phyloP scores from a whole-genome alignment of 163 green algal genomes.

The Volvox carteri region DNA sequence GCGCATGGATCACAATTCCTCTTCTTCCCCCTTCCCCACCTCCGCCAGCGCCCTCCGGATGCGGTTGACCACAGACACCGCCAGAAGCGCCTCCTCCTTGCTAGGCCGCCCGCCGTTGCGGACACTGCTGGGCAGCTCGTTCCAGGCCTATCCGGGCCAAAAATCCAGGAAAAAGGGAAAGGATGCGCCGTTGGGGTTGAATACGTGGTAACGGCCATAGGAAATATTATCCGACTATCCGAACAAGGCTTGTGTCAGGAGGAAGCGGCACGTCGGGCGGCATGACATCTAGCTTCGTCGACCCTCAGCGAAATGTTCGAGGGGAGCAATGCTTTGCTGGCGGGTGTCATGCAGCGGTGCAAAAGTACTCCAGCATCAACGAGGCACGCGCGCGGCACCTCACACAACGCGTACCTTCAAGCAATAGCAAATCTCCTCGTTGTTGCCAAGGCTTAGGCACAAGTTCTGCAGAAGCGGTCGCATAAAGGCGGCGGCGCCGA shows the following conservation, averaged over 20 bases:
- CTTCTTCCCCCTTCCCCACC: conserved; percentile 20
- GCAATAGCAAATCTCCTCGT: conserved; percentile 96
- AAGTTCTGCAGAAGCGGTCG: conserved; percentile 95
- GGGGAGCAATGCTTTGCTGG: too few relatives aligned
- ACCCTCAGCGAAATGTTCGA: too few relatives aligned
- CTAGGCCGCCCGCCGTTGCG: conserved; percentile 74
- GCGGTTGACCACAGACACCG: conserved; percentile 92
- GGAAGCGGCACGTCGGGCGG: too few relatives aligned
- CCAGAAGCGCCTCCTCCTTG: conserved; percentile 91
- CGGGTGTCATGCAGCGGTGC: too few relatives aligned
- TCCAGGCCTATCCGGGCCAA: conserved; percentile 57
- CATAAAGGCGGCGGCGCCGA: conserved; percentile 84
- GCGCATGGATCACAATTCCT: neutral
- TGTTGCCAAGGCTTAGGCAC: conserved; percentile 88
- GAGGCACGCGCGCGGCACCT: too few relatives aligned
- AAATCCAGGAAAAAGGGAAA: neutral
- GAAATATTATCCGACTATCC: too few relatives aligned
- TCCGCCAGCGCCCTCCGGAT: conserved; percentile 80
- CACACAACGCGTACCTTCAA: too few relatives aligned
- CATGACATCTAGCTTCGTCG: too few relatives aligned
- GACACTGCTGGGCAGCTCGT: conserved; percentile 69
- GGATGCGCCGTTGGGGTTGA: too few relatives aligned
- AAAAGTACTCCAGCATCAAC: too few relatives aligned
- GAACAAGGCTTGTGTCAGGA: too few relatives aligned
- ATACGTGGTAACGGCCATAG: too few relatives aligned